These are phyloP conservation scores for Baeospora myosura DNA, from an alignment of 1,284 basidiomycete species.

Conservation along the genomic window DNA sequence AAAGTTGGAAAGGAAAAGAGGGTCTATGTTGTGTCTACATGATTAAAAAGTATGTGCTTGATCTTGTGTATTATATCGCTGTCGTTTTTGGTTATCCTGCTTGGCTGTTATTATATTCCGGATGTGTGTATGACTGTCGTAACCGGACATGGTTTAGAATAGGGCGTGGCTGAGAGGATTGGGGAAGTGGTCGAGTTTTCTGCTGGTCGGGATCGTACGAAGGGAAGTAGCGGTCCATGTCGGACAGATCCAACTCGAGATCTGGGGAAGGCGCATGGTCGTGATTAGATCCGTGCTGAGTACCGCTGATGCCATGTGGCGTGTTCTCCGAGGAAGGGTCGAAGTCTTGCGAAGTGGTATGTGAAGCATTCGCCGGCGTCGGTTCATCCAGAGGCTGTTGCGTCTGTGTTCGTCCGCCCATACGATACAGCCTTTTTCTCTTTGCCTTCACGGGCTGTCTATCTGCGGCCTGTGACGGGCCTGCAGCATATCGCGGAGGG, in stretches of 20 bases:
- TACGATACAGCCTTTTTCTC: conserved; percentile 66
- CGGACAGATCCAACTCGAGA: conserved; percentile 66
- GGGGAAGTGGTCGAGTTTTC: too few species aligned
- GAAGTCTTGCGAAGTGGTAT: conserved; percentile 4
- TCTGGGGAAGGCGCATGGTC: conserved; percentile 18
- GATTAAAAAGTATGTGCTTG: not conserved
- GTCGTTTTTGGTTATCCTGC: not conserved
- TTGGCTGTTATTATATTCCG: conserved; percentile 6
- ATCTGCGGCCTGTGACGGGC: conserved; percentile 25
- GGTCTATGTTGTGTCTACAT: not conserved
- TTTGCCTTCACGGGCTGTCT: conserved; percentile 61
- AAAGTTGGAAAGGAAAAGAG: not conserved
- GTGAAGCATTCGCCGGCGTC: too few species aligned
- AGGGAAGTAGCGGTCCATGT: conserved; percentile 74
- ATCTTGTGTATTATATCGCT: not conserved
- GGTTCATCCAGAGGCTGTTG: conserved; percentile 13
- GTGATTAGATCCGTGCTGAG: too few species aligned
- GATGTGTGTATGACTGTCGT: conserved; percentile 14
- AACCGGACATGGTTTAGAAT: conserved; percentile 12
- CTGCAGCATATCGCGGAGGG: conserved; percentile 44
- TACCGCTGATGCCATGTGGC: too few species aligned
- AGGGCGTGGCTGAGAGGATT: conserved; percentile 9
- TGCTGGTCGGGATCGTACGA: conserved; percentile 31
- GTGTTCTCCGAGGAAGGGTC: conserved; percentile 7
- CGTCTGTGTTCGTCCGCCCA: conserved; percentile 41